phyloP scores from a whole-genome alignment of 139 green algal species.

The Pleodorina starrii region DNA sequence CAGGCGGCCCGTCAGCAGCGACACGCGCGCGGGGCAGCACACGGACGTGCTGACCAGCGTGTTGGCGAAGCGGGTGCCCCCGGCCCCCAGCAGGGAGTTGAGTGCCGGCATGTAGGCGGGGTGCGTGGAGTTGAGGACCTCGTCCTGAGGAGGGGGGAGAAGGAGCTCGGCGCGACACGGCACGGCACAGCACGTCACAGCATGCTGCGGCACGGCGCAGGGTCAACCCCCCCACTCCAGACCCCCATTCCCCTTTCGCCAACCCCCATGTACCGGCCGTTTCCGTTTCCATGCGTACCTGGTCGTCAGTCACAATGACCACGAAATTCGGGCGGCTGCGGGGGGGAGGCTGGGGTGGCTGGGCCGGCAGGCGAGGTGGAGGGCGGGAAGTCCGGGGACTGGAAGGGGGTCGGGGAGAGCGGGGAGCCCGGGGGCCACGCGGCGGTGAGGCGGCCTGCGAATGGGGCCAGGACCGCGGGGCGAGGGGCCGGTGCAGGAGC shows the following conservation, averaged over 20 bases:
- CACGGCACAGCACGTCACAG: too few relatives aligned
- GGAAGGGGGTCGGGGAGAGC: too few relatives aligned
- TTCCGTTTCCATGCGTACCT: too few relatives aligned
- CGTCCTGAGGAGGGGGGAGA: conserved; percentile 12
- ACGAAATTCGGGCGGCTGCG: conserved; percentile 22
- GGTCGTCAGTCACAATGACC: conserved; percentile 33
- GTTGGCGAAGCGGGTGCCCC: conserved; percentile 45
- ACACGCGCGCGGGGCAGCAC: conserved; percentile 53
- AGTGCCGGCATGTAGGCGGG: conserved; percentile 20
- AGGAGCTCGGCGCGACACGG: too few relatives aligned
- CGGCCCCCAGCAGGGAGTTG: neutral
- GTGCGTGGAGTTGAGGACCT: conserved; percentile 47
- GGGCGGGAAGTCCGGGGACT: too few relatives aligned
- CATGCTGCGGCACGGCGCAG: neutral
- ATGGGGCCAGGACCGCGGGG: too few relatives aligned
- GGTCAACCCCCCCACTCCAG: neutral
- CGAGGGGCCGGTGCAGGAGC: too few relatives aligned
- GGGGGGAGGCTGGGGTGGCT: neutral
- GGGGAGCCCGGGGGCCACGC: too few relatives aligned
- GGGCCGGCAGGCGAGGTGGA: too few relatives aligned
- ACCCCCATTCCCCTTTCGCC: neutral
- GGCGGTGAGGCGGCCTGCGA: too few relatives aligned
- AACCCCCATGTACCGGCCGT: neutral
- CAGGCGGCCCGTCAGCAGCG: conserved; percentile 37
- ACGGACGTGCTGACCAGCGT: conserved; percentile 27